Percentiles rank a stretch among this genome's conserved stretches.
Evolutionary conservation across 1,139 yeast genomes (phyloP).

Genomic region (Pichia sp.): DNA sequence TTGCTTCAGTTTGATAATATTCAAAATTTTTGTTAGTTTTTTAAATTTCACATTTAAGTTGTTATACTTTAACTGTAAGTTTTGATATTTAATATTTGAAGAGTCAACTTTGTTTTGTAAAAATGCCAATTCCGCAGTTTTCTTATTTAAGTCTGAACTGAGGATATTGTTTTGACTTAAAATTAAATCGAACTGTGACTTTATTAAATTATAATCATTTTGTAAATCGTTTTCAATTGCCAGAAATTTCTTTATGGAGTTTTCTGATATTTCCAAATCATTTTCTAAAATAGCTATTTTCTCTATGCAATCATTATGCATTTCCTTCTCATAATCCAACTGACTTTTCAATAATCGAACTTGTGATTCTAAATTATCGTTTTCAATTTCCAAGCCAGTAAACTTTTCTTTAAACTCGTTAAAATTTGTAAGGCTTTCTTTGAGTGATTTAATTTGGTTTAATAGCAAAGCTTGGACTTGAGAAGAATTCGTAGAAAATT

Average conservation of each 20-base stretch:
- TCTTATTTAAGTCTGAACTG: too few relatives aligned
- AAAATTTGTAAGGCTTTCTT: not conserved
- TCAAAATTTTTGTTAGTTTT: conserved; percentile 4
- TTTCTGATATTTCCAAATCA: conserved; percentile 5
- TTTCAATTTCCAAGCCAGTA: conserved; percentile 15
- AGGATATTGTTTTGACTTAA: too few relatives aligned
- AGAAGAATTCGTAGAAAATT: conserved; percentile 16
- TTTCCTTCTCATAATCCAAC: conserved; percentile 9
- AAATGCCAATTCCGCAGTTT: too few relatives aligned
- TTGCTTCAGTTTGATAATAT: conserved; percentile 9
- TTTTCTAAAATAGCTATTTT: conserved; percentile 18
- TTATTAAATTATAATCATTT: too few relatives aligned
- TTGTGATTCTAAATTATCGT: conserved; percentile 19
- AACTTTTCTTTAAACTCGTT: conserved; percentile 1
- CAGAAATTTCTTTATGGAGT: too few relatives aligned
- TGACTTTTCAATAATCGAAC: conserved; percentile 12
- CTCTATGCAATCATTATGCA: conserved; percentile 17
- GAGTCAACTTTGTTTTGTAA: too few relatives aligned
- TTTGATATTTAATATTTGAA: too few relatives aligned
- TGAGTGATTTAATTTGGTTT: conserved; percentile 13
- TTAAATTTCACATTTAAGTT: conserved; percentile 3
- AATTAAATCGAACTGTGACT: too few relatives aligned
- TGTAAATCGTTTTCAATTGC: too few relatives aligned
- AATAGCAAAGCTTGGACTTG: conserved; percentile 22
- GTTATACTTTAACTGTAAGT: not conserved